phyloP scores from a whole-genome alignment of 148 eudicot genomes.

The Nyssa sinensis region DNA sequence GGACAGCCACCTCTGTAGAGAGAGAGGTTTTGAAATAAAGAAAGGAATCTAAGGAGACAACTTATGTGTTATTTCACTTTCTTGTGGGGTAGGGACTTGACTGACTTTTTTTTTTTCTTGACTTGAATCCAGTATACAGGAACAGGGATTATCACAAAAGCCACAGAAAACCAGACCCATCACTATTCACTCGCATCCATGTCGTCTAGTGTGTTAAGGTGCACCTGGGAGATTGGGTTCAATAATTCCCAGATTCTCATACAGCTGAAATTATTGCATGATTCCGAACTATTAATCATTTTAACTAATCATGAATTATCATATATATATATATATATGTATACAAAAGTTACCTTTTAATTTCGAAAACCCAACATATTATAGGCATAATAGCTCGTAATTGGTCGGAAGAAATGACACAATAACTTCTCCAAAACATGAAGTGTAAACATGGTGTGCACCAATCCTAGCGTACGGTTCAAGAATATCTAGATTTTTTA shows the following conservation, averaged over 20 bases:
- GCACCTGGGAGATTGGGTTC: background rate
- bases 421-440: no score
- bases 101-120: constrained; percentile 13
- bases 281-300: no score
- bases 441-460: background rate
- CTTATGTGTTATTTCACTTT: constrained; percentile 26
- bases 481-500: background rate
- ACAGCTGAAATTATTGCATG: no score
- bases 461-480: background rate
- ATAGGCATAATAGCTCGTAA: no score
- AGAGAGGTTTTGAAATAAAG: background rate
- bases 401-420: no score
- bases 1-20: no score
- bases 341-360: background rate
- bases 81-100: constrained; percentile 24
- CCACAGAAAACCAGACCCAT: constrained; percentile 1
- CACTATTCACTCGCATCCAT: background rate
- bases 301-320: no score
- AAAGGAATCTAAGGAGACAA: constrained; percentile 21
- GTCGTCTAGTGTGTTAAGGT: background rate
- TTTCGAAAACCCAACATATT: background rate
- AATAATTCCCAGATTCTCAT: background rate
- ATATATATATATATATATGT: no score
- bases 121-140: constrained; percentile 2
- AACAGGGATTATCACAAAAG: background rate